Evolutionary conservation across 768 basidiomycete genomes (phyloP), one percentile per base, ranked within the genome.

Genomic region (Plicaturopsis crispa): DNA sequence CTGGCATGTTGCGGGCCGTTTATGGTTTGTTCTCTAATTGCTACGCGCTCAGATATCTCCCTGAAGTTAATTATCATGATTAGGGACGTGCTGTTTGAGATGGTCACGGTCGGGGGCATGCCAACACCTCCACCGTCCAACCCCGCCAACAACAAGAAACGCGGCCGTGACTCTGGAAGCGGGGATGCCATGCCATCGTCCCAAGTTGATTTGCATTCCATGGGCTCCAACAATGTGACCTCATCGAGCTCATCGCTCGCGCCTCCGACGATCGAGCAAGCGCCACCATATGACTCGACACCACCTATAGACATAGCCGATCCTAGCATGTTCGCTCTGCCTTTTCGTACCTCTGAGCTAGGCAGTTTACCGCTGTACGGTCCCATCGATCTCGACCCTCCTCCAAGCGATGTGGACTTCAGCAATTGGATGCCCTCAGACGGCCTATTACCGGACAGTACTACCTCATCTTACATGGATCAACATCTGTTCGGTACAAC

Each of bases 41-140:
- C n/a, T n/a, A n/a, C n/a, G n/a, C n/a, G n/a, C n/a, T n/a, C n/a
- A n/a, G n/a, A n/a, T n/a, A n/a, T n/a, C n/a, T n/a, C n/a, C n/a
- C n/a, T n/a, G n/a, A n/a, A 7, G 26, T 32, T 28, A n/a, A 18
- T 14, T n/a, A n/a, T 6, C 31, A 11, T 32, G 11, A 16, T 26
- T 43, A 84, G 83, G 81, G 81, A 84, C 48, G 72, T 86, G 30
- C 57, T 85, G 14, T 84, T 75, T 45, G 81, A 86, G 46, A 62
- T 86, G 1, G 80, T 82, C 3, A 78, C 70, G 0, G 80, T 78
- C 4, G 81, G 83, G 2, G 80, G 84, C 18, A 63, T 85, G 1
- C 83, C 81, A 0, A 63, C 84, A 5, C 83, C 83, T 2, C 66
- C 70, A 35, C 50, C 67, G 0, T 75, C 70, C 36, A 74, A 77